Percentiles rank a stretch among this genome's conserved stretches.
Evolutionary conservation across 1,139 yeast species (phyloP).

Genomic region (Scheffersomyces titani): DNA sequence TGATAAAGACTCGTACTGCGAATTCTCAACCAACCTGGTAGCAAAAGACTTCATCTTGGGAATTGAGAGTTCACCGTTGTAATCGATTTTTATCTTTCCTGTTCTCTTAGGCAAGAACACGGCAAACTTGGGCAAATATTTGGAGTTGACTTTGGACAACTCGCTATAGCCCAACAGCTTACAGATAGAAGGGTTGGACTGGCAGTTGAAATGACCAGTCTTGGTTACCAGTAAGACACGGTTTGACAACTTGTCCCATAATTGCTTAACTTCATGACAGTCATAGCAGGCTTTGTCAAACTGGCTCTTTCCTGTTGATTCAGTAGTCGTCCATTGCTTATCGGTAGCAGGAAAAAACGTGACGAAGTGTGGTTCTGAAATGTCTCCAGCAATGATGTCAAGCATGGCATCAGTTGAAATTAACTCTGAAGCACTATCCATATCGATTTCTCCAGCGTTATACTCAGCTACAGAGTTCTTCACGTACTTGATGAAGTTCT

Average conservation of each 20-base stretch:
- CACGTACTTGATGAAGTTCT: slow-evolving; percentile 53
- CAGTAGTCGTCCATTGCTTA: slow-evolving; percentile 40
- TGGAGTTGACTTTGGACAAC: slow-evolving; percentile 4
- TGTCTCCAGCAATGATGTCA: slow-evolving; percentile 49
- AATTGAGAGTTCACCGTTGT: slow-evolving; percentile 25
- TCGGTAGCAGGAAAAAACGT: slow-evolving; percentile 65
- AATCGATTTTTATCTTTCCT: slow-evolving; percentile 38
- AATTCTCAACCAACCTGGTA: slow-evolving; percentile 33
- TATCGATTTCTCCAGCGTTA: slow-evolving; percentile 34
- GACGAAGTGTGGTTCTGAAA: slow-evolving; percentile 50
- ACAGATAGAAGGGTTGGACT: slow-evolving; percentile 51
- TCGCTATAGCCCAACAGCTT: slow-evolving; percentile 42
- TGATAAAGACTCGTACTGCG: slow-evolving; percentile 40
- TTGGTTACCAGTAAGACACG: slow-evolving; percentile 42
- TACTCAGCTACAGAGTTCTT: slow-evolving; percentile 52
- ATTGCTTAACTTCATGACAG: slow-evolving; percentile 50
- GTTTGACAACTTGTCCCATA: slow-evolving; percentile 61
- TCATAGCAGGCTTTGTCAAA: slow-evolving; percentile 46
- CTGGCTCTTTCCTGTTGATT: slow-evolving; percentile 30
- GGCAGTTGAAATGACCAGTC: slow-evolving; percentile 65
- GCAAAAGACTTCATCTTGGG: slow-evolving; percentile 36
- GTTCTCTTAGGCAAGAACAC: slow-evolving; percentile 44
- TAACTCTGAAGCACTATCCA: slow-evolving; percentile 39
- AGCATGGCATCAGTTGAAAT: slow-evolving; percentile 35
- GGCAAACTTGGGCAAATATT: slow-evolving; percentile 33